Evolutionary conservation across 139 green algal genomes (phyloP).

Genomic region (Coelastrella sp.): DNA sequence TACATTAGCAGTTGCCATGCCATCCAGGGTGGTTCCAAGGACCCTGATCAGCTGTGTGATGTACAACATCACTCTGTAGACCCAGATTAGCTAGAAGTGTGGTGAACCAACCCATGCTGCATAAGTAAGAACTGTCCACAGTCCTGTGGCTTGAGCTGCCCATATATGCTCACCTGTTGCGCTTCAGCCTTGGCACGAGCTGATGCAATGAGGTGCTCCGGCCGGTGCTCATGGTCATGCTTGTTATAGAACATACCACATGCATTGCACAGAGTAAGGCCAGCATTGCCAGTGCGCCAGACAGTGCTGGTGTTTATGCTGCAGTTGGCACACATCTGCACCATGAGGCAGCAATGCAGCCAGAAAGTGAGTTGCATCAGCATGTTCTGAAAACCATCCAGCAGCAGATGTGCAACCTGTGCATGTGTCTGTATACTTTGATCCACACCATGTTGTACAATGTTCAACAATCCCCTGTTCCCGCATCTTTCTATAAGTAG

Average conservation of each 20-base stretch:
- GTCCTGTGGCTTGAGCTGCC: too few species aligned
- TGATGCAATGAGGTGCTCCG: slow-evolving; percentile 37
- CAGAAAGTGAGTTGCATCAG: neutral
- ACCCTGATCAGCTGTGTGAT: too few species aligned
- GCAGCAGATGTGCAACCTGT: neutral
- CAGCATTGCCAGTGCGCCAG: slow-evolving; percentile 30
- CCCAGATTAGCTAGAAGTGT: too few species aligned
- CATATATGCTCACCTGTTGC: neutral
- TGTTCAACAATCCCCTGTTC: too few species aligned
- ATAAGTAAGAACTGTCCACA: too few species aligned
- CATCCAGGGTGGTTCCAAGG: too few species aligned
- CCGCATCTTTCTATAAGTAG: too few species aligned
- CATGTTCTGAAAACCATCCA: neutral
- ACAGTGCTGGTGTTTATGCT: slow-evolving; percentile 19
- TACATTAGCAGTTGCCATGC: too few species aligned
- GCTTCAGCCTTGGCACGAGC: slow-evolving; percentile 23
- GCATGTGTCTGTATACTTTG: too few species aligned
- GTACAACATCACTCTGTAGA: too few species aligned
- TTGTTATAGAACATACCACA: slow-evolving; percentile 46
- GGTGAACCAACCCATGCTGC: too few species aligned
- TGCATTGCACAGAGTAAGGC: slow-evolving; percentile 31
- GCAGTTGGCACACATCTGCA: slow-evolving; percentile 42
- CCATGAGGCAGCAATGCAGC: neutral
- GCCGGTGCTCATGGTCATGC: slow-evolving; percentile 38
- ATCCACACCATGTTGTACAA: too few species aligned